These are phyloP conservation scores for Saccharomycopsis synnaedendra DNA, from an alignment of 805 yeast species.

Conservation along the genomic window DNA sequence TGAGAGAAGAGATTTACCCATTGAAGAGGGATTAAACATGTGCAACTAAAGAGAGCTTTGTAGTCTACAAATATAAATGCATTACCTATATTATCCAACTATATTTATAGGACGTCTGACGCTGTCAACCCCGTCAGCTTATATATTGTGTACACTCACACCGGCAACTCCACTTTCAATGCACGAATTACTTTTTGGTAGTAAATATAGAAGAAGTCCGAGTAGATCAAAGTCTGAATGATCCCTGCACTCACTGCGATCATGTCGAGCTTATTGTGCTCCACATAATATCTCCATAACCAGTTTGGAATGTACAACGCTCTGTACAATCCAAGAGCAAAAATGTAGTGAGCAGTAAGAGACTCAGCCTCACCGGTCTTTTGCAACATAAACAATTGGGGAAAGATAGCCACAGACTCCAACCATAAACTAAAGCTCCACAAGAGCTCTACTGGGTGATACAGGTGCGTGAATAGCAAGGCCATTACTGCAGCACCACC, in stretches of 20 bases:
- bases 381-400: slow-evolving; percentile 85
- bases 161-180: slow-evolving; percentile 63
- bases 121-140: background rate
- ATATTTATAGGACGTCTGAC: too few species aligned
- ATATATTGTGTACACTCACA: slow-evolving; percentile 17
- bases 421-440: slow-evolving; percentile 94
- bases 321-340: slow-evolving; percentile 85
- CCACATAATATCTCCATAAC: slow-evolving; percentile 71
- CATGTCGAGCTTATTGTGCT: slow-evolving; percentile 46
- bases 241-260: slow-evolving; percentile 71
- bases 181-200: slow-evolving; percentile 75
- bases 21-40: slow-evolving; percentile 66
- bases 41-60: background rate
- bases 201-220: slow-evolving; percentile 92
- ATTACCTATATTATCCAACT: background rate
- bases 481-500: slow-evolving; percentile 49
- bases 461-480: slow-evolving; percentile 56
- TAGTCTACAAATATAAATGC: background rate
- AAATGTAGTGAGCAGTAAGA: slow-evolving; percentile 84
- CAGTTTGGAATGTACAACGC: slow-evolving; percentile 89
- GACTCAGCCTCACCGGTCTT: slow-evolving; percentile 81
- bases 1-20: slow-evolving; percentile 70
- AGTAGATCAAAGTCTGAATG: slow-evolving; percentile 76
- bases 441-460: slow-evolving; percentile 46
- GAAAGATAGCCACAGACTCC: slow-evolving; percentile 84